Base-by-base conservation (phyloP, 768 basidiomycete species). In the Lactarius vividus region DNA sequence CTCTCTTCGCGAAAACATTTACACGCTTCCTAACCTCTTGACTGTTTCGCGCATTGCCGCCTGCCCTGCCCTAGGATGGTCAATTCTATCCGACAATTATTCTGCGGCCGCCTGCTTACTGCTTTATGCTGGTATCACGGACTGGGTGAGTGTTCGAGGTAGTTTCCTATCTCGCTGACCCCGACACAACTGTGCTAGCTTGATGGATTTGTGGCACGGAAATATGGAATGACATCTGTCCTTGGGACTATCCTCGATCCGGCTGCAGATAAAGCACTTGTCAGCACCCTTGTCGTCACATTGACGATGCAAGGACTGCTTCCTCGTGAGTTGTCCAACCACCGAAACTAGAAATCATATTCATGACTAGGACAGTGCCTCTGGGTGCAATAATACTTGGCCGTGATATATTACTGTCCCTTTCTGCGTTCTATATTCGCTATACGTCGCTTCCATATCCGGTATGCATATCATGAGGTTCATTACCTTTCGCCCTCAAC, bases 211-310 rank as follows among this genome's bases (percentile, higher is more conserved):
- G 77, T 99, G 65, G 97, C 97, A 1, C 82, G 97, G 70, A 83
- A 83, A 63, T 98, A 83, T 79, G 87, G 90, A 31, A 93, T 92
- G 89, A 84, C 84, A 60, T 87, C 92, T 15, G 94, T 98, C n/a
- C 81, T 98, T 23, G 97, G 97, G 23, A 92, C 92, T 10, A 94
- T 98, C 64, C 83, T 99, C 15, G 97, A 99, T 75, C 97, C 97
- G 15, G 94, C 96, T 0, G 97, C 97, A 2, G 97, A 99, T 83
- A 99, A 99, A 77, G 82, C 86, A 13, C 79, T 99, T 52, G 91
- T 99, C 89, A 96, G 97, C 1, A 98, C 96, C 0, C 79, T 99
- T 72, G 93, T 92, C 0, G 79, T 95, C 56, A 89, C 94, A 0
- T 78, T 99, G 67, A 86, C 94, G 0, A 84, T 90, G 83, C 88